These are phyloP conservation scores for Musa balbisiana DNA, from an alignment of 202 grass and related monocot species.

Conservation along the genomic window DNA sequence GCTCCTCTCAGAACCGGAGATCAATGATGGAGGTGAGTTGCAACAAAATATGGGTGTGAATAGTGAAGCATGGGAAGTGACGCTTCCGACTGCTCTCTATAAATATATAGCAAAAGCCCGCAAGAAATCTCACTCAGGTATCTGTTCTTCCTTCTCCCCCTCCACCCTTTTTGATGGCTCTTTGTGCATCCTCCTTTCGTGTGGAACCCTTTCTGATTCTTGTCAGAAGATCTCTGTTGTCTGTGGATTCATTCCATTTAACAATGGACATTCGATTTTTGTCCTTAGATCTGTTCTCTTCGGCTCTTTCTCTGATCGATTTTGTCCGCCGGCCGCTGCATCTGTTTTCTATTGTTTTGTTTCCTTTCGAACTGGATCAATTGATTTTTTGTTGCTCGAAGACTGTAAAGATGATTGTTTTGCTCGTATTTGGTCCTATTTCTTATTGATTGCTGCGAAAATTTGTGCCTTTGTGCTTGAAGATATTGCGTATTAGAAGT, in stretches of 20 bases:
- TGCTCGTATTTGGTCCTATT: neutral
- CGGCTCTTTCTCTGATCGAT: neutral
- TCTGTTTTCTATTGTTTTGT: too few relatives aligned
- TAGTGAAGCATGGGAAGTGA: neutral
- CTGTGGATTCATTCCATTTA: neutral
- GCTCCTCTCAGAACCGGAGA: neutral
- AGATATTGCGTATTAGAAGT: too few relatives aligned
- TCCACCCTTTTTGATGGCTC: too few relatives aligned
- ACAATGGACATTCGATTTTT: neutral
- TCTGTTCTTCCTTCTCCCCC: neutral
- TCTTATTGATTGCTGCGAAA: too few relatives aligned
- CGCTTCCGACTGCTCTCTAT: neutral
- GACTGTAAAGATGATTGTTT: neutral
- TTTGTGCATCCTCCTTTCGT: neutral
- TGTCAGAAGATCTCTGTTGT: neutral
- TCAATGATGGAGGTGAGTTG: too few relatives aligned
- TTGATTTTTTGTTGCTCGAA: neutral
- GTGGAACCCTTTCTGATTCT: neutral
- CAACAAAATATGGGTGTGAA: neutral
- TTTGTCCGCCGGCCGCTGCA: neutral
- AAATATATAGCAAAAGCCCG: neutral
- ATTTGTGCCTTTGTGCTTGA: too few relatives aligned
- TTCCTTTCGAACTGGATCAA: neutral
- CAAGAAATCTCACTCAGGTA: neutral
- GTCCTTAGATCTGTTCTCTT: neutral